Conservation (phyloP, 139 green algal species). For the Tetradesmus lagerheimii region DNA sequence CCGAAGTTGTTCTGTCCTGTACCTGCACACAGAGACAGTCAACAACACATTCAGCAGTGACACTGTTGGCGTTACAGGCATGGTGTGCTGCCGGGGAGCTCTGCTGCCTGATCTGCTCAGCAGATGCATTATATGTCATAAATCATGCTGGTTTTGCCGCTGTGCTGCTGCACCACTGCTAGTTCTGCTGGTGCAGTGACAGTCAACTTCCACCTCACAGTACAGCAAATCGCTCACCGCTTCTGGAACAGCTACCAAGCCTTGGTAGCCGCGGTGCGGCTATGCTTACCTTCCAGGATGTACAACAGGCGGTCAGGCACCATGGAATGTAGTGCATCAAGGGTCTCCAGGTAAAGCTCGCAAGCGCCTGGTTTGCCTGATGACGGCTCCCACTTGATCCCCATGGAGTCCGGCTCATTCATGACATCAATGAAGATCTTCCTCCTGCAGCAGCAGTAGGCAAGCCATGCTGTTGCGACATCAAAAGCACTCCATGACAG, state of each 20-base stretch:
- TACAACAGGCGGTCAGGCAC: conserved; percentile 13
- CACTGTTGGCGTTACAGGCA: too few species aligned
- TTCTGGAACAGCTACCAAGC: too few species aligned
- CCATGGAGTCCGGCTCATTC: conserved; percentile 52
- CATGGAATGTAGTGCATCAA: conserved; percentile 21
- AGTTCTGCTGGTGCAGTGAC: too few species aligned
- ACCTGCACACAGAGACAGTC: neutral
- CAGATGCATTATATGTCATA: too few species aligned
- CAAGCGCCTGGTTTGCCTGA: neutral
- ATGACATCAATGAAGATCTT: conserved; percentile 32
- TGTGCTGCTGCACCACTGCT: neutral
- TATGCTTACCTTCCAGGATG: conserved; percentile 32
- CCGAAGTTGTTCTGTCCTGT: conserved; percentile 47
- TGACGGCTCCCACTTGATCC: conserved; percentile 28
- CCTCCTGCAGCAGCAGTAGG: neutral
- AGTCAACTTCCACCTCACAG: too few species aligned
- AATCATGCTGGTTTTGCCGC: too few species aligned
- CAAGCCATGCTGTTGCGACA: too few species aligned
- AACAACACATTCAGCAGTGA: too few species aligned
- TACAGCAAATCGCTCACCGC: too few species aligned
- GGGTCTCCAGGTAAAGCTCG: conserved; percentile 36
- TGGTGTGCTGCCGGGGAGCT: too few species aligned
- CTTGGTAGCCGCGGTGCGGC: neutral
- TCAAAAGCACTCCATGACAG: neutral
- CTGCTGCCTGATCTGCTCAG: too few species aligned